Conservation (phyloP, 768 basidiomycete species). For the Calvatia gigantea region DNA sequence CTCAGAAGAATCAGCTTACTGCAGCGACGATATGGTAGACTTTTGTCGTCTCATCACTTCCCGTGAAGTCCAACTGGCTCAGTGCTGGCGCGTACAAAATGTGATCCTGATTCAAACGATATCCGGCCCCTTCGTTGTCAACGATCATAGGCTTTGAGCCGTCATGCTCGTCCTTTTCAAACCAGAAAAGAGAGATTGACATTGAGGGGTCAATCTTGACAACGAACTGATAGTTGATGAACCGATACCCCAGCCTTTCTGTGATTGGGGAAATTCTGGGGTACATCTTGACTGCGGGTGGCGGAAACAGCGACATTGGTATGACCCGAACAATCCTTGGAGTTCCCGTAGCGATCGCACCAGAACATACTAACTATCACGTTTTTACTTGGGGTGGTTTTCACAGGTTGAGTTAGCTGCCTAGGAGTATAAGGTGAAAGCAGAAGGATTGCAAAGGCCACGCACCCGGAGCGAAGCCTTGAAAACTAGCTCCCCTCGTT, state of each 20-base stretch:
- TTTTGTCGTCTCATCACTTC: slow-evolving; percentile 1
- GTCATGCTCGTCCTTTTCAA: slow-evolving; percentile 32
- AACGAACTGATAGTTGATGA: slow-evolving; percentile 31
- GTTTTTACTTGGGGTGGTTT: slow-evolving; percentile 20
- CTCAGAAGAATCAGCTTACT: not conserved
- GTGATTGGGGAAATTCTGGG: slow-evolving; percentile 26
- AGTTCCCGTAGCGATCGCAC: slow-evolving; percentile 30
- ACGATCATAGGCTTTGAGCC: slow-evolving; percentile 24
- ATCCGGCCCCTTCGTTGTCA: slow-evolving; percentile 32
- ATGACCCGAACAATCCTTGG: slow-evolving; percentile 21
- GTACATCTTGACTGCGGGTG: slow-evolving; percentile 17
- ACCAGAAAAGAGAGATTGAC: slow-evolving; percentile 39
- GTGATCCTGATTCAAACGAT: slow-evolving; percentile 29
- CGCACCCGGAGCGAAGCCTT: slow-evolving; percentile 29
- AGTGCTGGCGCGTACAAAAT: slow-evolving; percentile 31
- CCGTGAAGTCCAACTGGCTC: slow-evolving; percentile 15
- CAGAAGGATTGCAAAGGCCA: not conserved
- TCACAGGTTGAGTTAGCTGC: slow-evolving; percentile 24
- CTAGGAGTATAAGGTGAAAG: not conserved
- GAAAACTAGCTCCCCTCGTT: slow-evolving; percentile 26
- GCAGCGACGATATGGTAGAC: slow-evolving; percentile 14
- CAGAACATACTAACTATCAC: slow-evolving; percentile 28
- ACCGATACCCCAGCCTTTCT: slow-evolving; percentile 22
- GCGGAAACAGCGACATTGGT: slow-evolving; percentile 21
- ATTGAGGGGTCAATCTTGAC: slow-evolving; percentile 26